These are phyloP conservation scores for Epichloe gansuensis DNA, from an alignment of 2,329 filamentous ascomycete species.

Conservation along the genomic window DNA sequence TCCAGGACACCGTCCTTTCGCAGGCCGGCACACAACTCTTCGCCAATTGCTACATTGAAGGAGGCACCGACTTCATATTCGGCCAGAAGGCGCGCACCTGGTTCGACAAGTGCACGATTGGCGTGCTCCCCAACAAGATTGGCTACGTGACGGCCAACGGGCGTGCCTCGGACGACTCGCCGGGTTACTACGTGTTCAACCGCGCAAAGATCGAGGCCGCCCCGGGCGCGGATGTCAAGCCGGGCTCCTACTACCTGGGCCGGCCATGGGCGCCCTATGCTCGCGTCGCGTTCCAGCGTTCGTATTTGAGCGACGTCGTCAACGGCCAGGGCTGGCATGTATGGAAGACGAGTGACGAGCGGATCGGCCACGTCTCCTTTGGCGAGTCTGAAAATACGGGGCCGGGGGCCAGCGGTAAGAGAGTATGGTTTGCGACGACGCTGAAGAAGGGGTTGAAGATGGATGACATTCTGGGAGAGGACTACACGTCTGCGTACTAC, in stretches of 20 bases:
- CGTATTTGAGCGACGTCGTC: background rate
- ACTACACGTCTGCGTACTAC: background rate
- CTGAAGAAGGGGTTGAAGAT: background rate
- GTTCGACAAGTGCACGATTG: conserved; percentile 24
- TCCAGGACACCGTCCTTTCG: conserved; percentile 36
- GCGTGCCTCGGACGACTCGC: background rate
- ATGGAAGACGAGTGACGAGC: background rate
- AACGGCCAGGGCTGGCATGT: background rate
- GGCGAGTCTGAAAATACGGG: background rate
- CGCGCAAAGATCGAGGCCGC: background rate
- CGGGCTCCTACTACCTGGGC: background rate
- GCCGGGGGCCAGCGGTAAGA: background rate
- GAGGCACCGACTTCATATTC: conserved; percentile 30
- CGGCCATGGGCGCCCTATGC: background rate
- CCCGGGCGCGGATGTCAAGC: background rate
- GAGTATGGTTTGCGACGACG: background rate
- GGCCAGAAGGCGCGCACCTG: conserved; percentile 27
- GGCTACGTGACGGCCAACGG: background rate
- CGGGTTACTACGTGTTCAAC: background rate
- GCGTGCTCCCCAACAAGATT: background rate
- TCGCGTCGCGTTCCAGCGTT: background rate
- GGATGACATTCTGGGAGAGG: background rate
- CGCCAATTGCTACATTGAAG: conserved; percentile 28
- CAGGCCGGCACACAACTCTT: conserved; percentile 35
- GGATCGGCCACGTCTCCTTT: background rate